Base-by-base conservation (phyloP, 2,329 filamentous ascomycete species). In the Alternaria hordeiaustralica region DNA sequence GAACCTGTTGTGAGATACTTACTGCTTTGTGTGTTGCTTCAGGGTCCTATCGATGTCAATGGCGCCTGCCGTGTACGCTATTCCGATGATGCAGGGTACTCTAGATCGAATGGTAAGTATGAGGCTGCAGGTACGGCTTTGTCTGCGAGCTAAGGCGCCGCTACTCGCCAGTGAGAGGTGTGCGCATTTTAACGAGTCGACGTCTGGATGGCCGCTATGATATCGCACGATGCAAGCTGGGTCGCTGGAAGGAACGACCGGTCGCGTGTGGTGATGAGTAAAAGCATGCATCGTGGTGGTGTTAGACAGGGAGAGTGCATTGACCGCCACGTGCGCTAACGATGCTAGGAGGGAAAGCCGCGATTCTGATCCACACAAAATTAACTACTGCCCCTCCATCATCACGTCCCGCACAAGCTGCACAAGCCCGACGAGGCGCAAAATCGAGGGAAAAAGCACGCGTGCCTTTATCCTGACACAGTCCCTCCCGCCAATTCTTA, bases 401-500 rank as follows among this genome's bases (percentile, higher is more conserved):
- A 59, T 61, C 61, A 63, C 53, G 63, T 65, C 66, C 67, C 68
- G 67, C 70, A 72, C 71, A 72, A 66, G 67, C 66, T 70, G 71
- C 68, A 70, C 66, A 68, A 68, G 71, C 65, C 68, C 70, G 67
- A 71, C 66, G 71, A 70, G 70, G 71, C 69, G 66, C 66, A 63
- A 68, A 57, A 57, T 64, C 63, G 55, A 59, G 59, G 51, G 59
- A 61, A 67, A 56, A 64, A 57, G 54, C 65, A 62, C 60, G 56
- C 59, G 64, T 66, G 66, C 60, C 64, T 62, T 62, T 60, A 55
- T 49, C 58, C 50, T 55, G 47, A 33, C 51, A 57, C 60, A 21
- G 47, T 60, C 51, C 54, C 63, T 68, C 50, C 62, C 55, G 41
- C 65, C 61, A 63, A 64, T 63, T 61, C 33, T 56, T 59, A 57